These are phyloP conservation scores for Pseudogymnoascus verrucosus DNA, from an alignment of 2,329 filamentous ascomycete genomes.

Conservation along the genomic window DNA sequence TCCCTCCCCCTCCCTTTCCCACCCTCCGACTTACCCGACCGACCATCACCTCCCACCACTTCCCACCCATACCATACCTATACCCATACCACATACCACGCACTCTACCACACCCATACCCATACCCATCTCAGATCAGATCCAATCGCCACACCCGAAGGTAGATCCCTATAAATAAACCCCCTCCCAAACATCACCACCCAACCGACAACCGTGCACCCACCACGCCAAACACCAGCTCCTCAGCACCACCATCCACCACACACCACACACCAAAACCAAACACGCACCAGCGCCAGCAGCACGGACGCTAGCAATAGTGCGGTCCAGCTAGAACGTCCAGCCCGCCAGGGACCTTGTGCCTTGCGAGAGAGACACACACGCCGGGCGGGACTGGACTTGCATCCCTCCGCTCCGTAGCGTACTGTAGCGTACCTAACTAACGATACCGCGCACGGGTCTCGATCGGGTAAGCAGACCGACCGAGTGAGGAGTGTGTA, in stretches of 20 bases:
- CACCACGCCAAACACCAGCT: too few relatives aligned
- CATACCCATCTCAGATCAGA: background rate
- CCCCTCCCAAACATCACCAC: background rate
- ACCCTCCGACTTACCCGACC: background rate
- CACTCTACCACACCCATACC: background rate
- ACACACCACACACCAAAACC: too few relatives aligned
- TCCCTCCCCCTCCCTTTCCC: too few relatives aligned
- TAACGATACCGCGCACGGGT: background rate
- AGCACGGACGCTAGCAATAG: background rate
- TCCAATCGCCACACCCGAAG: background rate
- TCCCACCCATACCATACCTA: too few relatives aligned
- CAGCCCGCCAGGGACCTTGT: background rate
- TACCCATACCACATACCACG: too few relatives aligned
- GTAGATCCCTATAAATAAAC: background rate
- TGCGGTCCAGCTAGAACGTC: too few relatives aligned
- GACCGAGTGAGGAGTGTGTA: too few relatives aligned
- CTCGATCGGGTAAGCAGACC: background rate
- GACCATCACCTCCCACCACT: background rate
- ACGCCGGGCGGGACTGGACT: background rate
- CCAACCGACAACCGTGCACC: too few relatives aligned
- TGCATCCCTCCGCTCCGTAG: background rate
- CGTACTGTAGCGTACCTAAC: background rate
- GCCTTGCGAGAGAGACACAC: background rate
- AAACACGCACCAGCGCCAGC: too few relatives aligned
- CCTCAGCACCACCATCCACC: background rate